Evolutionary conservation across 2,329 filamentous ascomycete species (phyloP), one percentile per base, ranked within the genome.

Genomic region (Neoscytalidium dimidiatum): DNA sequence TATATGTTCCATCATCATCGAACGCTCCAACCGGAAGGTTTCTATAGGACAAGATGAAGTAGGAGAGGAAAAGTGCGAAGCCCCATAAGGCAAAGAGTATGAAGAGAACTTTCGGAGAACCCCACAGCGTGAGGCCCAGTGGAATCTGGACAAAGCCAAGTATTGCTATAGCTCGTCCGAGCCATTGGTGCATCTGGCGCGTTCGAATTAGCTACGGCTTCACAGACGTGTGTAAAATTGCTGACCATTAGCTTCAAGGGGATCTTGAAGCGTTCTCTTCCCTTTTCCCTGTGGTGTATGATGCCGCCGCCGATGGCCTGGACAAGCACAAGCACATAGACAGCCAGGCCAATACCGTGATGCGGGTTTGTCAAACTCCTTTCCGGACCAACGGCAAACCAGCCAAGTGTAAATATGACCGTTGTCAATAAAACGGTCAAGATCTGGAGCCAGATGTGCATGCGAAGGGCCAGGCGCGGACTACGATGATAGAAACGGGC

Each of bases 51-150:
- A 97, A 81, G 64, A 94, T 82, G 71, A 98, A 96, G 77, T 93
- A 97, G 14, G 88, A 68, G 1, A 93, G 72, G 17, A 97, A 70
- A 35, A 97, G 80, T 19, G 91, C 83, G 29, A 87, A 86, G 75
- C 90, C 90, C 83, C 90, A 94, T 0, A 98, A 68, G 0, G 94
- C 85, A 73, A 91, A 99, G 3, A 98, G 82, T 61, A 99, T 88
- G 75, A 98, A 99, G 3, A 94, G 84, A 41, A 85, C 86, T 72
- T 90, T 88, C 4, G 95, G 94, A 31, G 94, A 97, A 5, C 95
- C 95, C 72, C 97, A 99, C 1, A 99, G 83, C 0, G 94, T 94
- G 52, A 99, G 83, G 0, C 95, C 95, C 0, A 99, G 83, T 0
- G 95, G 91, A 11, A 99, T 87, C 75, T 99, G 95, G 3, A 89